Base-by-base conservation (phyloP, 2,329 filamentous ascomycete species). In the Epichloe sp. region DNA sequence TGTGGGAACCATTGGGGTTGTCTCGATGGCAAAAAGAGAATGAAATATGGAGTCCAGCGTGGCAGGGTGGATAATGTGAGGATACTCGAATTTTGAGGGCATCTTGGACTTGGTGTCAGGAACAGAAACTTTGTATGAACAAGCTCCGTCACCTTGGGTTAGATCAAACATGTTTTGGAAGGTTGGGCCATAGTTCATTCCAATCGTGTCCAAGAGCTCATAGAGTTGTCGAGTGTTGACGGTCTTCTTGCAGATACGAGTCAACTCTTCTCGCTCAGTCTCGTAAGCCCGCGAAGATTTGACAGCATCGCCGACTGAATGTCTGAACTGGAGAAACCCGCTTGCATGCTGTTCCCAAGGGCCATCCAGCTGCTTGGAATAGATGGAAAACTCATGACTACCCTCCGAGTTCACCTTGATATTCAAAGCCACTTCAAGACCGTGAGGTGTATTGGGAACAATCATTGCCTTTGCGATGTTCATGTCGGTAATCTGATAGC, bases 1-100 rank as follows among this genome's bases (percentile, higher is more conserved):
- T 0, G 70, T 71, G 0, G 76, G 75, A 0, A 78, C 69, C 74
- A 77, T 78, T 2, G 73, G 67, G 10, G 64, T 62, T 3, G 65
- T 63, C 4, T 70, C 65, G 3, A 77, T 63, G 5, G 68, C 66
- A 48, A 80, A 72, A 1, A 75, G 65, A 0, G 70, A 69, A 50
- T 82, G 78, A 23, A 82, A 71, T 60, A 80, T 72, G 3, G 73
- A 64, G 55, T 82, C 78, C 12, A 82, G 64, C 0, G 77, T 79
- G 4, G 74, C 71, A 0, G 78, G 78, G 54, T 82, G 78, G n/a
- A 82, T 70, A 4, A 79, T 52, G 55, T 79, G 75, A 3, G 71
- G 65, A 53, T 71, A 79, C 57, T 80, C 77, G 49, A 73, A 78
- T 14, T 69, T 62, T 40, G 65, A 66, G 0, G 77, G 77, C 77